Evolutionary conservation across 345 rosid species (phyloP).

Genomic region (Alliaria petiolata): DNA sequence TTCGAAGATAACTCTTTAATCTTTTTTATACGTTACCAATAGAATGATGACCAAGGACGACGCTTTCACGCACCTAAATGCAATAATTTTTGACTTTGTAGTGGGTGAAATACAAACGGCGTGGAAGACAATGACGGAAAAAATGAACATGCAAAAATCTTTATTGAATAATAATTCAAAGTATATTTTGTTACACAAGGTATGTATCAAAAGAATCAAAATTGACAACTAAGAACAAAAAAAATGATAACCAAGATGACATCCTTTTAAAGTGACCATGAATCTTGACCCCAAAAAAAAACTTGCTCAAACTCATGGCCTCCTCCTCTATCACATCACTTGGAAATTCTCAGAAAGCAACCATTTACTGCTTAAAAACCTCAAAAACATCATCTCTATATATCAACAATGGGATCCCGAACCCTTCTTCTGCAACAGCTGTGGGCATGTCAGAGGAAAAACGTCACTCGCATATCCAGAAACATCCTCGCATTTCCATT

Average conservation of each 20-base stretch:
- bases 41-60: neutral
- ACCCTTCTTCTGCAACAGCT: constrained; percentile 52
- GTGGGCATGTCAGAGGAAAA: constrained; percentile 61
- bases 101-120: constrained; percentile 16
- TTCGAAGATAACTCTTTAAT: too few species aligned
- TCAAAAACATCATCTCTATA: constrained; percentile 10
- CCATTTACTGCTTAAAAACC: neutral
- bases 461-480: constrained; percentile 61
- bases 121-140: neutral
- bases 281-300: constrained; percentile 18
- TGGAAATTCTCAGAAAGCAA: neutral
- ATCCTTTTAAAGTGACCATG: constrained; percentile 6
- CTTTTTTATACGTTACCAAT: too few species aligned
- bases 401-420: constrained; percentile 41
- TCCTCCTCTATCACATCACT: constrained; percentile 1
- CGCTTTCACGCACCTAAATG: constrained; percentile 17
- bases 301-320: constrained; percentile 22
- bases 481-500: constrained; percentile 83
- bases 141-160: neutral
- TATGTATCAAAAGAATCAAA: constrained; percentile 18
- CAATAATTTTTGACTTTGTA: constrained; percentile 12
- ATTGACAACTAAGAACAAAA: constrained; percentile 9
- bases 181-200: constrained; percentile 17
- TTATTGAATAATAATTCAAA: constrained; percentile 7
- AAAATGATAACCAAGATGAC: neutral